phyloP scores from a whole-genome alignment of 202 grass and related monocot species.

The Tripidium arundinaceum region DNA sequence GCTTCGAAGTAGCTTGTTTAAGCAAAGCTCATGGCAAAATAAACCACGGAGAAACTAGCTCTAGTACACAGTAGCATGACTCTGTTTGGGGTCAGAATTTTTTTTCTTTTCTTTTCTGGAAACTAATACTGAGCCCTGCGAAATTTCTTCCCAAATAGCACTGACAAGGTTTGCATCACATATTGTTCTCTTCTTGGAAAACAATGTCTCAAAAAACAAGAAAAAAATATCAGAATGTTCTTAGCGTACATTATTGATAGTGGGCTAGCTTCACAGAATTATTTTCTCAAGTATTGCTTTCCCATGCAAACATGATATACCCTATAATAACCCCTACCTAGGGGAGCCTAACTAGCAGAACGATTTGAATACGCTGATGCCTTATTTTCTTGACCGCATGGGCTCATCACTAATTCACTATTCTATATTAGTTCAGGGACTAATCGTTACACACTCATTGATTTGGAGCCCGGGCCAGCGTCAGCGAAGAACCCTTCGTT shows the following conservation, averaged over 20 bases:
- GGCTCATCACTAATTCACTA: not conserved
- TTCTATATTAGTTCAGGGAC: not conserved
- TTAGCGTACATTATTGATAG: too few relatives aligned
- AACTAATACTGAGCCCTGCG: not conserved
- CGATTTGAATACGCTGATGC: not conserved
- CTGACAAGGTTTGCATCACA: not conserved
- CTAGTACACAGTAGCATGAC: not conserved
- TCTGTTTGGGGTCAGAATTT: not conserved
- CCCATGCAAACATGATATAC: not conserved
- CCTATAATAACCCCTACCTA: too few relatives aligned
- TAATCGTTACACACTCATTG: slow-evolving; percentile 13
- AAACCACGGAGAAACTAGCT: not conserved
- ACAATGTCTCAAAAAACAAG: not conserved
- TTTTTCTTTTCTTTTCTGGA: not conserved
- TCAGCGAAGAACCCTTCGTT: not conserved
- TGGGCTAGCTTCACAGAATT: not conserved
- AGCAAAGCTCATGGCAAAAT: not conserved
- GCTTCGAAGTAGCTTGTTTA: not conserved
- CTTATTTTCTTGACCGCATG: not conserved
- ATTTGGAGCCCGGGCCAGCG: too few relatives aligned
- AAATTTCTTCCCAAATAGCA: not conserved
- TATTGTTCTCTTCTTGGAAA: not conserved
- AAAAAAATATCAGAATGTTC: not conserved
- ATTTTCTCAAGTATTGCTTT: too few relatives aligned
- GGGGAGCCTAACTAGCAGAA: not conserved